A percentile compares a stretch with the other conserved stretches of the same genome.
Conservation (phyloP, 176 grass and related monocot species). For the Guadua angustifolia region DNA sequence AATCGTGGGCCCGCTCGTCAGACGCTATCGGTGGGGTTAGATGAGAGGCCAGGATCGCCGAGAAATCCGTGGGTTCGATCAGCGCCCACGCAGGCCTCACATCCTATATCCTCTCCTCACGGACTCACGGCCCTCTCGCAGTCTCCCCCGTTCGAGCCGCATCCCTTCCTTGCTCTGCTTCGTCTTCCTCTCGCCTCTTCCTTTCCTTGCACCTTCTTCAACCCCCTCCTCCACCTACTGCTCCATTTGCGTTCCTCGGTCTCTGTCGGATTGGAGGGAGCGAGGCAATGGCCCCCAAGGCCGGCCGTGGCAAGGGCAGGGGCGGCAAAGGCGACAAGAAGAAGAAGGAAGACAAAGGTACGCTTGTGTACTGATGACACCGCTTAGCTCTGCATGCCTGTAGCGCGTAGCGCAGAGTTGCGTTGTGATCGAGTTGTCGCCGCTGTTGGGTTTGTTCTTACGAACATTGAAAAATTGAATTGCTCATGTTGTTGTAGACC, state of each 20-base stretch:
- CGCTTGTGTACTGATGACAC: neutral
- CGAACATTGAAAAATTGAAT: conserved; percentile 1
- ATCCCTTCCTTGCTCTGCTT: neutral
- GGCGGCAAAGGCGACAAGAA: conserved; percentile 76
- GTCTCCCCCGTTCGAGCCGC: neutral
- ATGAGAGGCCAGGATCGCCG: conserved; percentile 71
- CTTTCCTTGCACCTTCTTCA: neutral
- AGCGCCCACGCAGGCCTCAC: conserved; percentile 49
- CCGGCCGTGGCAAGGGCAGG: conserved; percentile 78
- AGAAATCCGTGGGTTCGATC: conserved; percentile 37
- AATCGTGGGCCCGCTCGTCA: conserved; percentile 23
- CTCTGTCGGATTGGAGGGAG: neutral
- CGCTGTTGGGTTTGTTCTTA: neutral
- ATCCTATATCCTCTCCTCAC: conserved; percentile 70
- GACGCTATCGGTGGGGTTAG: neutral
- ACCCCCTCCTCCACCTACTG: conserved; percentile 12
- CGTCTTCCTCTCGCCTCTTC: neutral
- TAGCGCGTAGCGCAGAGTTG: neutral
- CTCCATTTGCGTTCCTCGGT: neutral
- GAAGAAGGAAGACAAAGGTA: conserved; percentile 99
- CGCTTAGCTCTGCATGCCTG: neutral
- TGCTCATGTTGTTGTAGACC: neutral
- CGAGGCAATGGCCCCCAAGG: conserved; percentile 82
- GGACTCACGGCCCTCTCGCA: neutral
- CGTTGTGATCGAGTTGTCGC: neutral